Base-by-base conservation (phyloP, 148 eudicot genomes). In the Fagopyrum esculentum region DNA sequence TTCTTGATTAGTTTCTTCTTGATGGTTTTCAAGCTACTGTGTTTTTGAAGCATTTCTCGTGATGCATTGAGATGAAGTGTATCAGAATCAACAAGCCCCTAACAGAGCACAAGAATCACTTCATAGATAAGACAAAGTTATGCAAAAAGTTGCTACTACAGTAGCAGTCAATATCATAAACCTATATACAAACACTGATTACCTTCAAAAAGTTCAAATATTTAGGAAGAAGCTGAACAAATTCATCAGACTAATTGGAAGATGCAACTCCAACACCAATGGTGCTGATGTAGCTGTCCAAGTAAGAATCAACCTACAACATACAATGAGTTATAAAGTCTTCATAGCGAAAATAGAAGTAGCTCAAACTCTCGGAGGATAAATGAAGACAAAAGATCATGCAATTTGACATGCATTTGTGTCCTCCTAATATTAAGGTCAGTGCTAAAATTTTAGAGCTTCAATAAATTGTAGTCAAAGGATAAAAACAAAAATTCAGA, bases 71-170 rank as follows among this genome's bases (percentile, higher is more conserved):
- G 87, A n/a, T 97, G 98, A 40, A 95, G 87, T 71, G 97, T 85
- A 81, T 95, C 98, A 11, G 98, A 95, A 85, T 95, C 98, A 84
- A 95, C 98, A 77, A 95, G 93, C 82, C 98, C 98, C 98, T 95
- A 86, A 66, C 43, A 35, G 57, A 73, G 73, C 70, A 74, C 72
- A 60, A 72, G 3, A 63, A 64, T 66, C 48, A 40, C n/a, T 71
- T 78, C 73, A 74, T n/a, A 77, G 61, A 73, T 75, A 75, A 9
- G 40, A 46, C 50, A 19, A 43, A 47, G 56, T 26, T 30, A 59
- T 35, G 49, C 45, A 54, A 66, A 15, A 13, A 66, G 46, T 17
- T 40, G 46, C 46, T 40, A 66, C 46, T 66, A 26, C 17, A 35
- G 45, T 35, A 40, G 71, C 19, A 66, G 17, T 9, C 19, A 66